Conservation (phyloP, 75 land plant genomes). For the Cunninghamia lanceolata region DNA sequence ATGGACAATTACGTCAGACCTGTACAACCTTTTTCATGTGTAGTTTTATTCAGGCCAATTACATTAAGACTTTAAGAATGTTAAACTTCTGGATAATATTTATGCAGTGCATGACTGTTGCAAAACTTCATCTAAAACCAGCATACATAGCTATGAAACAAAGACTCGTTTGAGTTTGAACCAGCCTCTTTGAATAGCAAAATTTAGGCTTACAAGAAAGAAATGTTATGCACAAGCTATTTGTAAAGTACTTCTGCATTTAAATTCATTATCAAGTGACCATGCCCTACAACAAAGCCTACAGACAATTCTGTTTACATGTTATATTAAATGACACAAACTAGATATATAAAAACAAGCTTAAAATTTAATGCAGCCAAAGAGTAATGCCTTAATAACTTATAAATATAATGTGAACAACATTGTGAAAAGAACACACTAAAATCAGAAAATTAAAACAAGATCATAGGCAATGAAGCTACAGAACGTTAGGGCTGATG, state of each 20-base stretch:
- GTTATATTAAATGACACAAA: not conserved
- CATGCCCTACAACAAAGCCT: not conserved
- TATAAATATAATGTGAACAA: not conserved
- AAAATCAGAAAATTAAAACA: not conserved
- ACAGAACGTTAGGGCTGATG: not conserved
- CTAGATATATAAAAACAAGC: not conserved
- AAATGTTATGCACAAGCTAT: not conserved
- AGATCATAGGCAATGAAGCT: not conserved
- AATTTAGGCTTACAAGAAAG: not conserved
- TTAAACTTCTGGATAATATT: not conserved
- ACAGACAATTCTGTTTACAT: not conserved
- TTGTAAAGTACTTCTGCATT: not conserved
- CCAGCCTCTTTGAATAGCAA: not conserved
- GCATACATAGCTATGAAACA: not conserved
- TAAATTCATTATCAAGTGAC: not conserved
- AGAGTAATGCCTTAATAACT: not conserved
- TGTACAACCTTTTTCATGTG: not conserved
- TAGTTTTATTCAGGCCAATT: not conserved
- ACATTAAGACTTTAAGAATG: not conserved
- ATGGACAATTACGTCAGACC: not conserved
- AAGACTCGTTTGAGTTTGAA: not conserved
- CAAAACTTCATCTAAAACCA: not conserved
- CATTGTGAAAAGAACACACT: not conserved
- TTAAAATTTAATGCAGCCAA: not conserved
- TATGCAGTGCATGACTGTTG: not conserved